Evolutionary conservation across 495 filamentous ascomycete genomes (phyloP).

Genomic region (Lophiostoma macrostomum): DNA sequence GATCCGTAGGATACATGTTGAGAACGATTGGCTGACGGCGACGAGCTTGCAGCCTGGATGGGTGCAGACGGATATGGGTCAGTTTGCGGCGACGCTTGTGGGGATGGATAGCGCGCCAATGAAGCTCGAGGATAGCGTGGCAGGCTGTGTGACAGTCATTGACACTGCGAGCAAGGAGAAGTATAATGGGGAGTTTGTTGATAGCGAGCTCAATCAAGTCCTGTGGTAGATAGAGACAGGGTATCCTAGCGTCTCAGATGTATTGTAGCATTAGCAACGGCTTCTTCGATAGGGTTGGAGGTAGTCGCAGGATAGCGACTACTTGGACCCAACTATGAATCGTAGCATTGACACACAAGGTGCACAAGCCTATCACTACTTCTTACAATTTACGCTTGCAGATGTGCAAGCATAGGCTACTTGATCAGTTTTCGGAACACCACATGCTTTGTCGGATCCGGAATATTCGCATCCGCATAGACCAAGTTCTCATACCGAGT

Average conservation of each 20-base stretch:
- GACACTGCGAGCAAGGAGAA: too few species aligned
- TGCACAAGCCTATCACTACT: neutral
- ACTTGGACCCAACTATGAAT: neutral
- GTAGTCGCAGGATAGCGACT: neutral
- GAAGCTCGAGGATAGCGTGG: too few species aligned
- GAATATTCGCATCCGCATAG: conserved; percentile 1
- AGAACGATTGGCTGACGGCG: too few species aligned
- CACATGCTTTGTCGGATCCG: neutral
- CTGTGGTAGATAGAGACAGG: neutral
- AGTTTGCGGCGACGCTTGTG: too few species aligned
- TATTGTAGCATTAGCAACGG: neutral
- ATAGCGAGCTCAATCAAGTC: neutral
- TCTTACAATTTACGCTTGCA: neutral
- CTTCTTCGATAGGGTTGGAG: neutral
- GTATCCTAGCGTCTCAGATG: neutral
- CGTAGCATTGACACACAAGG: neutral
- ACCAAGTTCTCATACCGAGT: neutral
- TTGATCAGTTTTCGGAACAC: neutral
- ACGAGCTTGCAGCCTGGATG: too few species aligned
- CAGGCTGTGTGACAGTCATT: too few species aligned
- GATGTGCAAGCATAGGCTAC: neutral
- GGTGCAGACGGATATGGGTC: too few species aligned
- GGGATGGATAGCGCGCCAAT: too few species aligned
- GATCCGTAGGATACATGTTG: too few species aligned
- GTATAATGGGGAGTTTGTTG: too few species aligned